These are phyloP conservation scores for Furcasterigmium sp. DNA, from an alignment of 2,329 filamentous ascomycete species.

Conservation along the genomic window DNA sequence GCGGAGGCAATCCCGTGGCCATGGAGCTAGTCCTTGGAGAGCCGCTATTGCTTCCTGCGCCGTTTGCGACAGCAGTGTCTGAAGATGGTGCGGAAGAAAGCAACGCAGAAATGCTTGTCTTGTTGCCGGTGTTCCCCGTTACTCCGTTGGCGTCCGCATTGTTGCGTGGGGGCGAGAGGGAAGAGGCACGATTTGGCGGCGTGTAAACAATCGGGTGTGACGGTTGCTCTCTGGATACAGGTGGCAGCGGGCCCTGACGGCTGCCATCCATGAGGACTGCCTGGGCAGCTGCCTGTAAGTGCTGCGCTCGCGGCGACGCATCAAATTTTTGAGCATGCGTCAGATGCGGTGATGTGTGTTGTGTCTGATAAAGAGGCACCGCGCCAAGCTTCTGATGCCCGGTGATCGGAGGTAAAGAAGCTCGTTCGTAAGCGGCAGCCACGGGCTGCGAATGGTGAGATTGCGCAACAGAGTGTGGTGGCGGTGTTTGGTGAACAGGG, in stretches of 20 bases:
- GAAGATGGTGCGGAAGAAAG: conserved; percentile 42
- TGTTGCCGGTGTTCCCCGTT: conserved; percentile 21
- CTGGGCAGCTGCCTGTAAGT: conserved; percentile 36
- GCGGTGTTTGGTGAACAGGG: conserved; percentile 17
- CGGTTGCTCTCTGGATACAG: conserved; percentile 24
- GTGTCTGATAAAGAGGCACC: conserved; percentile 23
- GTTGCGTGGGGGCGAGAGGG: conserved; percentile 42
- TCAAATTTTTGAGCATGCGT: conserved; percentile 14
- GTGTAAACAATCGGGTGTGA: conserved; percentile 23
- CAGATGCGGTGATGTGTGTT: conserved; percentile 24
- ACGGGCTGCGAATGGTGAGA: conserved; percentile 21
- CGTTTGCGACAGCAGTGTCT: conserved; percentile 26
- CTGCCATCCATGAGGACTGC: conserved; percentile 33
- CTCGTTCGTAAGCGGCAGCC: conserved; percentile 23
- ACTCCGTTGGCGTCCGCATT: conserved; percentile 24
- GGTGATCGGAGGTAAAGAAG: conserved; percentile 30
- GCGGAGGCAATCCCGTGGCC: conserved; percentile 46
- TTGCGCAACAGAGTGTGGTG: conserved; percentile 21
- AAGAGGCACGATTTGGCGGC: conserved; percentile 39
- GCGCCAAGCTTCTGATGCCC: conserved; percentile 20
- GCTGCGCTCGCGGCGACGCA: conserved; percentile 39
- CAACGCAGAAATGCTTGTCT: conserved; percentile 42
- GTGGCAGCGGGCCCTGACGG: conserved; percentile 38
- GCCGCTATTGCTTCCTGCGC: conserved; percentile 36
- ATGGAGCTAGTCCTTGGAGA: conserved; percentile 41